Evolutionary conservation across 768 basidiomycete genomes (phyloP).

Genomic region (Pleurotus giganteus): DNA sequence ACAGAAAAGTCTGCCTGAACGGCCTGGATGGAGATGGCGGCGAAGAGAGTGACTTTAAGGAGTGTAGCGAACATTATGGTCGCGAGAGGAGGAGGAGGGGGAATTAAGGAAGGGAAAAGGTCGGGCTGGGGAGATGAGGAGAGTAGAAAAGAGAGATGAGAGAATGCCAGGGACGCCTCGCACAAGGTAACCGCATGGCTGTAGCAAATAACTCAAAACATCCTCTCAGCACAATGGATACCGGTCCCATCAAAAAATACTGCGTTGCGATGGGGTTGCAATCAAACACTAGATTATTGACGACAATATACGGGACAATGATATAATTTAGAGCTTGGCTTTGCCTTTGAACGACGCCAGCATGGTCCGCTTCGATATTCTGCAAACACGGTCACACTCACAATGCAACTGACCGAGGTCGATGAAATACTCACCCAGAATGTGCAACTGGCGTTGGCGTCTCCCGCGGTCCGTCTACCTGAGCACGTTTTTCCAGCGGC

Average conservation of each 20-base stretch:
- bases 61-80: slow-evolving; percentile 75
- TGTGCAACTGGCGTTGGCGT: slow-evolving; percentile 65
- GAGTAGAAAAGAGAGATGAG: slow-evolving; percentile 23
- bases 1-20: slow-evolving; percentile 56
- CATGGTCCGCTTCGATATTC: no score
- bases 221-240: slow-evolving; percentile 2
- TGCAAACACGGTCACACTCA: no score
- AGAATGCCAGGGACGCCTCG: slow-evolving; percentile 14
- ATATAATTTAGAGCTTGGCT: slow-evolving; percentile 38
- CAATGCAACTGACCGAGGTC: slow-evolving; percentile 11
- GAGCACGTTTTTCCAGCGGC: slow-evolving; percentile 54
- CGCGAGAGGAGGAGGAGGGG: slow-evolving; percentile 28
- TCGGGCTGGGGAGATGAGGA: slow-evolving; percentile 23
- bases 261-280: background rate
- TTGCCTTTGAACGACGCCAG: slow-evolving; percentile 62
- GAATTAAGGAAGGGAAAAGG: slow-evolving; percentile 24
- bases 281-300: background rate
- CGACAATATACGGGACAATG: background rate
- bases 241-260: background rate
- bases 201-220: slow-evolving; percentile 15
- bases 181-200: slow-evolving; percentile 10
- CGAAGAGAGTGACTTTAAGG: slow-evolving; percentile 71
- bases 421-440: slow-evolving; percentile 61
- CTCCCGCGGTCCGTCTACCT: slow-evolving; percentile 52
- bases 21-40: slow-evolving; percentile 48